Conservation (phyloP, 768 basidiomycete species). For the Inosperma sp. region DNA sequence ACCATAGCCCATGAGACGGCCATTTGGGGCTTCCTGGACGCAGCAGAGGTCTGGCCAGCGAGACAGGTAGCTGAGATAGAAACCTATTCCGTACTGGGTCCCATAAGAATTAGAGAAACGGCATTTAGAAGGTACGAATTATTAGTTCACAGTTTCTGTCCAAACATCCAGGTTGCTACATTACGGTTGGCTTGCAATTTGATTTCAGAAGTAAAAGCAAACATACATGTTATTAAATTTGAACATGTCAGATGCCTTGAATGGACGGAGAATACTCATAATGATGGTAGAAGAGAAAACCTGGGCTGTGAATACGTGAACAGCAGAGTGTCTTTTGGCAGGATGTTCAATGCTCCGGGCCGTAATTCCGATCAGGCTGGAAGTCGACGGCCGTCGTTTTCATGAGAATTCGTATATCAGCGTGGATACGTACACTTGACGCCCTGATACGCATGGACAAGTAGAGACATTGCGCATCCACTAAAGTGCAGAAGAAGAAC, state of each 20-base stretch:
- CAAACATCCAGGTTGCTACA: conserved; percentile 88
- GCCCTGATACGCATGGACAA: no score
- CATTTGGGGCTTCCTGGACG: conserved; percentile 74
- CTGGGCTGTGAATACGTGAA: not conserved
- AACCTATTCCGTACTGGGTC: conserved; percentile 74
- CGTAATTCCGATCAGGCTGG: no score
- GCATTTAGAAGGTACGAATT: not conserved
- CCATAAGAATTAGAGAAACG: not conserved
- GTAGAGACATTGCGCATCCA: no score
- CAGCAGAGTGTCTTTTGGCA: not conserved
- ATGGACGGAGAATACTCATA: conserved; percentile 88
- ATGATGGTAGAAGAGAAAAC: no score
- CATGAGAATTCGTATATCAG: no score
- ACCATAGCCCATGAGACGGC: conserved; percentile 93
- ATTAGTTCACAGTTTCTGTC: conserved; percentile 84
- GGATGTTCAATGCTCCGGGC: not conserved
- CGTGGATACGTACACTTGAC: no score
- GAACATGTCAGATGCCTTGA: conserved; percentile 86
- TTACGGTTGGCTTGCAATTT: not conserved
- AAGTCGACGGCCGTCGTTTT: no score
- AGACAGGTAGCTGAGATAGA: conserved; percentile 85
- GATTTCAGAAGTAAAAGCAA: not conserved
- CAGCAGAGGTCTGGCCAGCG: conserved; percentile 91
- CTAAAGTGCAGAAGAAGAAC: no score
- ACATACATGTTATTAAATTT: conserved; percentile 87